These are phyloP conservation scores for Apophysomyces sp. DNA, from an alignment of 371 early-diverging fungal genomes.

Conservation along the genomic window DNA sequence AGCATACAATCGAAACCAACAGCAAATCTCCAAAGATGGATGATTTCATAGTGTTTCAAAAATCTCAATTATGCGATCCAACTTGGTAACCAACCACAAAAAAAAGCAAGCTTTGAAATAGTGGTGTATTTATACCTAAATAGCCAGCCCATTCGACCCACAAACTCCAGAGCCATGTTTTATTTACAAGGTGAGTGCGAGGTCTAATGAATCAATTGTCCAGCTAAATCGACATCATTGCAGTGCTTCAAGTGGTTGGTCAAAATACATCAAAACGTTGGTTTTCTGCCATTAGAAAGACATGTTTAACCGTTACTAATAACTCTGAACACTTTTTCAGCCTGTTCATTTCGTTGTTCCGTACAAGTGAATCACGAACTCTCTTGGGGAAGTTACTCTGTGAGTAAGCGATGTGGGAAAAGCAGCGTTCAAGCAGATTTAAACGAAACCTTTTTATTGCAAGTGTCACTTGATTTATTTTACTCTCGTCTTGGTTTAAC, in stretches of 20 bases:
- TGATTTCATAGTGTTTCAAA: conserved; percentile 35
- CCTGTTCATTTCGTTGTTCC: conserved; percentile 26
- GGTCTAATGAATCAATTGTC: neutral
- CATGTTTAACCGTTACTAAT: neutral
- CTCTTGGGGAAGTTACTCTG: conserved; percentile 21
- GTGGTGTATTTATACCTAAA: too few species aligned
- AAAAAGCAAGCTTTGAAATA: too few species aligned
- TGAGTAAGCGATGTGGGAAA: conserved; percentile 41
- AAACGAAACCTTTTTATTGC: conserved; percentile 43
- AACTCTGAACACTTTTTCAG: conserved; percentile 9
- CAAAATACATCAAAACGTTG: conserved; percentile 39
- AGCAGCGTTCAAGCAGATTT: conserved; percentile 34
- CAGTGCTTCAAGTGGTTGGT: conserved; percentile 41
- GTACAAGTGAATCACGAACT: conserved; percentile 31
- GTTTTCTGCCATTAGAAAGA: too few species aligned
- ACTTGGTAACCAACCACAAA: conserved; percentile 13
- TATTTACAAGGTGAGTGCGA: conserved; percentile 30
- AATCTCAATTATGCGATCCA: conserved; percentile 24
- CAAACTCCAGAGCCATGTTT: conserved; percentile 32
- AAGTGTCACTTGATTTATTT: conserved; percentile 8
- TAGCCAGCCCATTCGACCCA: neutral
- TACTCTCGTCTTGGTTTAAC: neutral
- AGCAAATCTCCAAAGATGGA: conserved; percentile 22
- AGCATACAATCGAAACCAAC: conserved; percentile 21
- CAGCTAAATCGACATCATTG: conserved; percentile 5